Conservation (phyloP, 768 basidiomycete species). For the Strobilomyces confusus region DNA sequence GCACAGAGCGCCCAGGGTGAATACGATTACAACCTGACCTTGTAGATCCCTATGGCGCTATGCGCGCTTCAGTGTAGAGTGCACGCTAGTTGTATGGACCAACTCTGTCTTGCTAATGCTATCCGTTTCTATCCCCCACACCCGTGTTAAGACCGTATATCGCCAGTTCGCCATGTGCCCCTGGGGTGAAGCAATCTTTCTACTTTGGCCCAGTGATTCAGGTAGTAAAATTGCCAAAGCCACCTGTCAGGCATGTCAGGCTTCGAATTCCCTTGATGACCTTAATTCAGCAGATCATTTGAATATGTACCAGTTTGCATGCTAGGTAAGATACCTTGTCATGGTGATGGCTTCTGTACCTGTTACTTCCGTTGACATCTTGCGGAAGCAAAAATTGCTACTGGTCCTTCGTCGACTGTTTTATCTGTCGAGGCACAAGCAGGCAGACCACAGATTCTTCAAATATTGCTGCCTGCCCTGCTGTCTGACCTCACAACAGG, state of each 20-base stretch:
- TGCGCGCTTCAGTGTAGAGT: not conserved
- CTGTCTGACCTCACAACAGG: no score
- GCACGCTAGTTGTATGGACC: not conserved
- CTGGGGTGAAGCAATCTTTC: not conserved
- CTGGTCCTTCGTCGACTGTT: no score
- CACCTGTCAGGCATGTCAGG: no score
- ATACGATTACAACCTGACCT: constrained; percentile 89
- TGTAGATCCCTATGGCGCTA: constrained; percentile 32
- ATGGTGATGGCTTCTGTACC: not conserved
- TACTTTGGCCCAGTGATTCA: not conserved
- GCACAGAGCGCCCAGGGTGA: constrained; percentile 82
- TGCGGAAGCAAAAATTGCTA: no score
- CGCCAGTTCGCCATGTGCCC: no score
- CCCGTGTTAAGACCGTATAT: not conserved
- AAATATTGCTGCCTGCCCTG: no score
- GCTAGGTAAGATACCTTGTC: not conserved
- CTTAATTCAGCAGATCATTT: not conserved
- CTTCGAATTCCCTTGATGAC: not conserved
- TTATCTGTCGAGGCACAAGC: no score
- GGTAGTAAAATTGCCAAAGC: no score
- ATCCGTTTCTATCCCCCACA: constrained; percentile 10
- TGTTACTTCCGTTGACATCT: not conserved
- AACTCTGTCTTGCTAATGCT: constrained; percentile 5
- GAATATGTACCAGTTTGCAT: not conserved
- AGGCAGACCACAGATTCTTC: no score